Evolutionary conservation across 805 yeast genomes (phyloP).

Genomic region (Pichia gijzeniarum): DNA sequence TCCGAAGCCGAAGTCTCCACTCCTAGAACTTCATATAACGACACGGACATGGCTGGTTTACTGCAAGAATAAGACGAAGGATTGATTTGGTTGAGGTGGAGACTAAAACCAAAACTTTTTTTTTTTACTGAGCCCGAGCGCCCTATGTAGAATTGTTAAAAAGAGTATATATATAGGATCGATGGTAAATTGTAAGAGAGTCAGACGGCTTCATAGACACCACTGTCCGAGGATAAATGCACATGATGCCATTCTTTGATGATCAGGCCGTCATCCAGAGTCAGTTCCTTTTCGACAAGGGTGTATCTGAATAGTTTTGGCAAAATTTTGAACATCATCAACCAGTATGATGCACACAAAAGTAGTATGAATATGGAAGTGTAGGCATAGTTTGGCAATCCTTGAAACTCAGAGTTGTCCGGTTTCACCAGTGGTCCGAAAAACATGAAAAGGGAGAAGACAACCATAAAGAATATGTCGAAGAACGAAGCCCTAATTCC

Average conservation of each 20-base stretch:
- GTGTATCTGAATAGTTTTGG: constrained; percentile 36
- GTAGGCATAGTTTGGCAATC: constrained; percentile 45
- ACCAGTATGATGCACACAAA: constrained; percentile 50
- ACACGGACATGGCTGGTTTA: no score
- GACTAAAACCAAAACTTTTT: no score
- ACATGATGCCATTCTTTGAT: constrained; percentile 2
- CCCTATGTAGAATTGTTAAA: no score
- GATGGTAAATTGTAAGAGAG: not conserved
- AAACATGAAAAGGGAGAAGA: constrained; percentile 42
- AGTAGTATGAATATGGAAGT: constrained; percentile 37
- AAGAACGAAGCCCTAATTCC: constrained; percentile 44
- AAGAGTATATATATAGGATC: no score
- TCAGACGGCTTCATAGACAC: constrained; percentile 1
- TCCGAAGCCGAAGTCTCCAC: constrained; percentile 37
- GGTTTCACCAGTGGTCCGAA: constrained; percentile 41
- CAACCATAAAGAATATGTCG: constrained; percentile 42
- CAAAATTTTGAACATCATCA: constrained; percentile 39
- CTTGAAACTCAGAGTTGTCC: constrained; percentile 24
- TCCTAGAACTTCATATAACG: constrained; percentile 18
- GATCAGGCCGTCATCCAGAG: constrained; percentile 6
- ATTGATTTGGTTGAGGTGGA: no score
- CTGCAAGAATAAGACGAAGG: no score
- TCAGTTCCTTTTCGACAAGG: not conserved
- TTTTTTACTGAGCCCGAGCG: no score
- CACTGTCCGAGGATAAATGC: not conserved